These are phyloP conservation scores for Fusarium sulawesiense DNA, from an alignment of 2,329 filamentous ascomycete genomes.

Conservation along the genomic window DNA sequence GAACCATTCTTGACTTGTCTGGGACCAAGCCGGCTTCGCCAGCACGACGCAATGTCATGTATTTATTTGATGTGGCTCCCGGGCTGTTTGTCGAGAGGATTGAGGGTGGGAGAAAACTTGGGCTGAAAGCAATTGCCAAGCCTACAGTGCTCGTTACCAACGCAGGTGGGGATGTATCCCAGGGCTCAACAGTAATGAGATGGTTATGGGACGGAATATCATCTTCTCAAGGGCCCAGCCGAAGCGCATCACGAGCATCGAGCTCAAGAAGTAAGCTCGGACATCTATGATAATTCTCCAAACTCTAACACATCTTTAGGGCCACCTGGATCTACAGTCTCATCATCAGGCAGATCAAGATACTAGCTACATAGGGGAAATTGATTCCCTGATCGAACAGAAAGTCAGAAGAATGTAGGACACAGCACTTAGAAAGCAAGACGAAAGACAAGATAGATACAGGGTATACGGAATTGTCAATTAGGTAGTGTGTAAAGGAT, in stretches of 20 bases:
- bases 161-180: slow-evolving; percentile 43
- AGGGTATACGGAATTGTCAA: slow-evolving; percentile 28
- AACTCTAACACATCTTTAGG: slow-evolving; percentile 48
- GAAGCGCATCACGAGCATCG: slow-evolving; percentile 37
- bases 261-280: slow-evolving; percentile 47
- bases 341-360: slow-evolving; percentile 34
- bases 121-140: slow-evolving; percentile 49
- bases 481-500: slow-evolving; percentile 20
- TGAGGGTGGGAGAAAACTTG: slow-evolving; percentile 49
- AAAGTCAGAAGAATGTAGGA: slow-evolving; percentile 16
- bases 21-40: slow-evolving; percentile 47
- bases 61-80: slow-evolving; percentile 53
- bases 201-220: slow-evolving; percentile 50
- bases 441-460: neutral
- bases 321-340: slow-evolving; percentile 30
- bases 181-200: slow-evolving; percentile 49
- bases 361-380: slow-evolving; percentile 11
- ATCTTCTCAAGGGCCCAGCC: slow-evolving; percentile 25
- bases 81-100: slow-evolving; percentile 54
- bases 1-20: slow-evolving; percentile 46
- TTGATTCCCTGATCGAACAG: neutral
- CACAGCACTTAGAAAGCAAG: neutral
- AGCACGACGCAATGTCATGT: slow-evolving; percentile 48
- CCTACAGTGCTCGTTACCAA: slow-evolving; percentile 51
- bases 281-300: slow-evolving; percentile 30